phyloP scores from a whole-genome alignment of 2,329 filamentous ascomycete genomes.

The Ascochyta rabiei region DNA sequence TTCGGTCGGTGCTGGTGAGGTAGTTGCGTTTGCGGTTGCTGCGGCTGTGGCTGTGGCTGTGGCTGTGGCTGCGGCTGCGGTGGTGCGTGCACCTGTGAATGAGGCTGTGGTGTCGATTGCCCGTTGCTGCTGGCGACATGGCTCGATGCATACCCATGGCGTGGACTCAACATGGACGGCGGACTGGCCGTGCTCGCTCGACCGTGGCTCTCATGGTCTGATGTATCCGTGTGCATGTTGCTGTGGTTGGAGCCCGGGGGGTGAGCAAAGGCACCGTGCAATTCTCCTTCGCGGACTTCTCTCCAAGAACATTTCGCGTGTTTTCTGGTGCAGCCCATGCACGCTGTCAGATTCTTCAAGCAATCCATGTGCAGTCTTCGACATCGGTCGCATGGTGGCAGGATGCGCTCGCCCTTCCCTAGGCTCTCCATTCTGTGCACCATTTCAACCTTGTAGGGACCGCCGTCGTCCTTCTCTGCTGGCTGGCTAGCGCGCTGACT shows the following conservation, averaged over 20 bases:
- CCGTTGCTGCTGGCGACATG: conserved; percentile 24
- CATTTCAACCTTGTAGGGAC: conserved; percentile 69
- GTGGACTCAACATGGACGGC: conserved; percentile 32
- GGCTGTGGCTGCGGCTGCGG: conserved; percentile 2
- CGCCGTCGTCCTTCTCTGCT: conserved; percentile 61
- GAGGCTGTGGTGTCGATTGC: conserved; percentile 30
- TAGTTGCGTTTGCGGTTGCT: conserved; percentile 3
- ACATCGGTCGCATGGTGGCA: conserved; percentile 85
- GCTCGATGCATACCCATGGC: conserved; percentile 30
- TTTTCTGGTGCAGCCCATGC: conserved; percentile 86
- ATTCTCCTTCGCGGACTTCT: conserved; percentile 76
- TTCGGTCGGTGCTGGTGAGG: conserved; percentile 7
- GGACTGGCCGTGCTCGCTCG: conserved; percentile 41
- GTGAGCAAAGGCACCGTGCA: conserved; percentile 44
- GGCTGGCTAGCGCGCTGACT: conserved; percentile 46
- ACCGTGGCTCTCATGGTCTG: conserved; percentile 36
- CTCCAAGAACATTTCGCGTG: conserved; percentile 89
- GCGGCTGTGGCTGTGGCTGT: conserved; percentile 6
- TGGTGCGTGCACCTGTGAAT: background rate
- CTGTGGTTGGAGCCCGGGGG: conserved; percentile 29
- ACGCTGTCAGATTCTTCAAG: conserved; percentile 84
- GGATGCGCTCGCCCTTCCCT: conserved; percentile 72
- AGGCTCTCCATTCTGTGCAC: conserved; percentile 77
- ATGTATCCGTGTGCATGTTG: conserved; percentile 42
- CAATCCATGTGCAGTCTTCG: conserved; percentile 80